A percentile compares a stretch with the other conserved stretches of the same genome.
Conservation (phyloP, 805 yeast genomes). For the Debaryomyces hansenii region DNA sequence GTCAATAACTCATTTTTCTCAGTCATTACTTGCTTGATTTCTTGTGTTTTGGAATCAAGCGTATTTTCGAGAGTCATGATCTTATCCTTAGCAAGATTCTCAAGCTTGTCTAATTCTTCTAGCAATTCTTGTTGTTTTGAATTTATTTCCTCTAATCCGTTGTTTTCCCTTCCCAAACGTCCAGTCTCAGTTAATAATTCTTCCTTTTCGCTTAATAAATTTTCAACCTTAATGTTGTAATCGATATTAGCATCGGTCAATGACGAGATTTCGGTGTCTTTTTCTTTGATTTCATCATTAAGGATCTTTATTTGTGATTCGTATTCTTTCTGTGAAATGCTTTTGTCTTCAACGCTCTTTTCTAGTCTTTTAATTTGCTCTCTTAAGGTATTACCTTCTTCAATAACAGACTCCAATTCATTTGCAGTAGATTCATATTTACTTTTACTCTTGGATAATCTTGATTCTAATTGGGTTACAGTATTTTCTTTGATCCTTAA, state of each 20-base stretch:
- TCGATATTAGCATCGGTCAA: conserved; percentile 12
- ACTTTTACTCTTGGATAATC: conserved; percentile 4
- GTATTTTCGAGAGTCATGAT: conserved; percentile 17
- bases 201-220: conserved; percentile 18
- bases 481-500: conserved; percentile 15
- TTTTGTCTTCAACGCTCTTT: not conserved
- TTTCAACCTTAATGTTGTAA: conserved; percentile 13
- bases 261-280: conserved; percentile 5
- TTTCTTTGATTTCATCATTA: conserved; percentile 6
- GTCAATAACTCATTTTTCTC: conserved; percentile 12
- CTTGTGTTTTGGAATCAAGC: conserved; percentile 2
- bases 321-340: not conserved
- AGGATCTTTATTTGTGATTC: conserved; percentile 3
- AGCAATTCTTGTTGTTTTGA: conserved; percentile 20
- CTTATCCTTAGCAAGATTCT: conserved; percentile 20
- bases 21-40: conserved; percentile 9
- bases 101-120: conserved; percentile 22
- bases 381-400: conserved; percentile 4
- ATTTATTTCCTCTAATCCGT: conserved; percentile 17
- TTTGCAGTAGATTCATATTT: not conserved
- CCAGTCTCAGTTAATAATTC: conserved; percentile 7
- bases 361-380: conserved; percentile 3
- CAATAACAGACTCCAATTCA: conserved; percentile 2
- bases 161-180: conserved; percentile 5
- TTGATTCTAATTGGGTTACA: conserved; percentile 6